Conservation (phyloP, 169 alveolate species). For the Eimeria sp. region DNA sequence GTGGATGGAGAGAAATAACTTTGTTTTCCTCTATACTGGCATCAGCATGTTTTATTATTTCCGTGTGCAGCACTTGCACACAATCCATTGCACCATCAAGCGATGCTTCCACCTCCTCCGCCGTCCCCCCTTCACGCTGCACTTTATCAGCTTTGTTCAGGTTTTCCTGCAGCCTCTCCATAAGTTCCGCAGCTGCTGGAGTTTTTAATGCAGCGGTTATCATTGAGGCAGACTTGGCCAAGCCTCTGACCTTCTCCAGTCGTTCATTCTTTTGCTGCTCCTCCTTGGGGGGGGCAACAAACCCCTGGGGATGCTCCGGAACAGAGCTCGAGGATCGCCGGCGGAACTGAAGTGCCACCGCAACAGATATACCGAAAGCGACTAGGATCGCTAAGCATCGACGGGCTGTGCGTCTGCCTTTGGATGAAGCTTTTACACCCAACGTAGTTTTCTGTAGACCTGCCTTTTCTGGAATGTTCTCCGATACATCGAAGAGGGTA, state of each 20-base stretch:
- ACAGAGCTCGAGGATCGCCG: not conserved
- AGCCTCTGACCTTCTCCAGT: constrained; percentile 12
- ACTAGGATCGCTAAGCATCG: not conserved
- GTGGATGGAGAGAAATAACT: constrained; percentile 16
- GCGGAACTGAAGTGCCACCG: constrained; percentile 11
- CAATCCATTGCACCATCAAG: not conserved
- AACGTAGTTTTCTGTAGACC: not conserved
- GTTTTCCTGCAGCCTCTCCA: not conserved
- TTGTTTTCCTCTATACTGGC: not conserved
- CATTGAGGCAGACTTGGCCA: not conserved
- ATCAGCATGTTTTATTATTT: not conserved
- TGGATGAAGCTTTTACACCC: not conserved
- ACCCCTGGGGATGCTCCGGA: not conserved
- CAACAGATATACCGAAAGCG: constrained; percentile 12
- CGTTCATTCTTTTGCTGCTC: not conserved
- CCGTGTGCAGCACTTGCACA: not conserved
- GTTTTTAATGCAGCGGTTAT: not conserved
- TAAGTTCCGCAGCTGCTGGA: not conserved
- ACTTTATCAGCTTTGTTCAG: not conserved
- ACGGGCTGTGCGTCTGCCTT: not conserved
- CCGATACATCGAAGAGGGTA: not conserved
- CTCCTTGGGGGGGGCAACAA: not conserved
- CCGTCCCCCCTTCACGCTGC: not conserved
- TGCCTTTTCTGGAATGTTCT: not conserved
- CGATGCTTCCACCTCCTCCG: not conserved